phyloP scores from a whole-genome alignment of 208 protist species.

The Trypanosoma caninum region DNA sequence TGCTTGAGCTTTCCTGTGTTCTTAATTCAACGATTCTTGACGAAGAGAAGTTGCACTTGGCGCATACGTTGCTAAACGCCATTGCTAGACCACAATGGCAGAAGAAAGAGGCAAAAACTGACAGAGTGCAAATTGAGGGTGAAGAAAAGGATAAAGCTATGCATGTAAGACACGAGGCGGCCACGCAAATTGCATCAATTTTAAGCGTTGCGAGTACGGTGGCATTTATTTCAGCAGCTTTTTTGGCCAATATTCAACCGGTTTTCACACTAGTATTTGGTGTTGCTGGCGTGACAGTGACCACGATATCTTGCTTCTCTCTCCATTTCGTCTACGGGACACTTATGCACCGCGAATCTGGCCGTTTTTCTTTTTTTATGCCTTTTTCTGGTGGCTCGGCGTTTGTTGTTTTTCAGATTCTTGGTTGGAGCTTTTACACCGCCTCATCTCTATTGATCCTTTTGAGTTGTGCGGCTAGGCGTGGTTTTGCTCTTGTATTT shows the following conservation, averaged over 20 bases:
- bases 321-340: constrained; percentile 61
- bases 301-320: constrained; percentile 54
- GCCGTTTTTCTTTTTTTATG: constrained; percentile 63
- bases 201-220: constrained; percentile 33
- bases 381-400: constrained; percentile 55
- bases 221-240: constrained; percentile 43
- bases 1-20: constrained; percentile 19
- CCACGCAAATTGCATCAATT: constrained; percentile 50
- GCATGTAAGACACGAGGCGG: constrained; percentile 30
- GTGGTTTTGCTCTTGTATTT: constrained; percentile 33
- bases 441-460: constrained; percentile 37
- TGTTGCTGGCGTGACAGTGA: constrained; percentile 34
- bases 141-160: constrained; percentile 21
- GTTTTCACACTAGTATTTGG: constrained; percentile 59
- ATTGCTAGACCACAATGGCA: constrained; percentile 23
- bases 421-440: constrained; percentile 56
- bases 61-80: constrained; percentile 18
- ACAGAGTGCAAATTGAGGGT: constrained; percentile 8
- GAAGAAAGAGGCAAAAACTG: constrained; percentile 9
- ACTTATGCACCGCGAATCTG: constrained; percentile 42
- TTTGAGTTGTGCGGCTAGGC: constrained; percentile 37
- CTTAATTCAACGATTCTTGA: constrained; percentile 13
- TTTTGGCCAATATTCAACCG: constrained; percentile 40
- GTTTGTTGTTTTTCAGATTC: constrained; percentile 53
- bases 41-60: constrained; percentile 22